Conservation (phyloP, 352 stramenopile species). For the Thraustochytrium striatum region DNA sequence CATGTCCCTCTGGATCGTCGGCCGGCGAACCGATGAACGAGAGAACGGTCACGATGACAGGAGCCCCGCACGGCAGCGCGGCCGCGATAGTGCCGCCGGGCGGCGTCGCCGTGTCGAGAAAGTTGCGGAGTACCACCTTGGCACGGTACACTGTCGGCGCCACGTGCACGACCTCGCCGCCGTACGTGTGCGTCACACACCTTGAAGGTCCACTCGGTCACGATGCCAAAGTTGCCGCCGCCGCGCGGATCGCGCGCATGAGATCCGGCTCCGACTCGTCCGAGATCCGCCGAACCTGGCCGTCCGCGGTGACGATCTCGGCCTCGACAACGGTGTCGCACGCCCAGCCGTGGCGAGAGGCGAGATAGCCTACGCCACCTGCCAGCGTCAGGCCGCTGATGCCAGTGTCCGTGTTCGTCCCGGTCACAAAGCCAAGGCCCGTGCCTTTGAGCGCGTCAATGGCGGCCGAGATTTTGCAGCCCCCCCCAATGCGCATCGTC, state of each 20-base stretch:
- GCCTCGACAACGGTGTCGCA: background rate
- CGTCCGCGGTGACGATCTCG: background rate
- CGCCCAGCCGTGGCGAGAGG: background rate
- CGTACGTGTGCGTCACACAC: no score
- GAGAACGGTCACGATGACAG: no score
- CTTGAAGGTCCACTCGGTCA: background rate
- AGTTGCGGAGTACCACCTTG: no score
- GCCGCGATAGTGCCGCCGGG: no score
- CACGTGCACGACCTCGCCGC: no score
- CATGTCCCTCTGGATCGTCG: no score
- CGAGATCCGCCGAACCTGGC: background rate
- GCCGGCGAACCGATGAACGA: no score
- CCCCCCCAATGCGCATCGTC: background rate
- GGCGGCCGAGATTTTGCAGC: background rate
- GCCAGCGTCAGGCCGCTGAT: background rate
- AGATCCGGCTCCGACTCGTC: background rate
- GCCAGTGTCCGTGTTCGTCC: background rate
- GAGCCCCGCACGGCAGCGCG: no score
- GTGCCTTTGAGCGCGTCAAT: background rate
- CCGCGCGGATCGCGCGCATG: background rate
- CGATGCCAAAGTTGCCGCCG: background rate
- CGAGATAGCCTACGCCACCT: background rate
- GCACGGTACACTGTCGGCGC: no score
- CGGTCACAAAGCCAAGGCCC: background rate
- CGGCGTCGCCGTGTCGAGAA: no score